Conservation (phyloP, 768 basidiomycete species). For the Baorangia bicolor region DNA sequence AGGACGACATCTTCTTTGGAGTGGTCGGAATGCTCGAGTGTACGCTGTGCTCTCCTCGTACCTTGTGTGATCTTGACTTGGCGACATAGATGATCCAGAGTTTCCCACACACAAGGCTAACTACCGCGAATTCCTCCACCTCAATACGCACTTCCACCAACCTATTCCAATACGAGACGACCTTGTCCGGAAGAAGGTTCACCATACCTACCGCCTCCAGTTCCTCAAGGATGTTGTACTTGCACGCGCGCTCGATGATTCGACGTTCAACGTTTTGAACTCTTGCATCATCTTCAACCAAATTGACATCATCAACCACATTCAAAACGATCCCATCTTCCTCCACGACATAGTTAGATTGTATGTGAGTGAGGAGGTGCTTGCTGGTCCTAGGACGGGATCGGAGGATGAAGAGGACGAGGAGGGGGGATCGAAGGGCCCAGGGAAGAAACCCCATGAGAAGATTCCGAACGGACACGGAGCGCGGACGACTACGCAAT, state of each 20-base stretch:
- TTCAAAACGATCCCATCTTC: conserved; percentile 76
- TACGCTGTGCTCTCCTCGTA: conserved; percentile 40
- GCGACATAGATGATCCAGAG: conserved; percentile 83
- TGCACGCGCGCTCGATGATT: conserved; percentile 91
- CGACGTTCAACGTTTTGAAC: conserved; percentile 95
- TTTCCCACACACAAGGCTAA: conserved; percentile 96
- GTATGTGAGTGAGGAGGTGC: conserved; percentile 71
- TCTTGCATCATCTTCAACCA: conserved; percentile 99
- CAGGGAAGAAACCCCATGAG: conserved; percentile 41
- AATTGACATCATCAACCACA: conserved; percentile 92
- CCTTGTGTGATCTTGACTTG: conserved; percentile 13
- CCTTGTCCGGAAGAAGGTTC: conserved; percentile 80
- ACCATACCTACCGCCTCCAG: conserved; percentile 95
- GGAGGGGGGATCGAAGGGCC: conserved; percentile 26
- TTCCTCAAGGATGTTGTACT: conserved; percentile 99
- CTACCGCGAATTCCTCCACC: conserved; percentile 89
- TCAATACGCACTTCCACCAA: conserved; percentile 83
- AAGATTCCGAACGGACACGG: conserved; percentile 34
- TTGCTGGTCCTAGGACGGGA: conserved; percentile 40
- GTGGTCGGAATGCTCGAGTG: conserved; percentile 98
- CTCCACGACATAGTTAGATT: conserved; percentile 74
- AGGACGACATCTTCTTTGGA: conserved; percentile 89
- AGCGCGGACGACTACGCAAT: conserved; percentile 29
- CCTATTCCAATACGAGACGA: conserved; percentile 82
- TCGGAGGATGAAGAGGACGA: conserved; percentile 31